Evolutionary conservation across 441 rosid genomes (phyloP), one percentile per base, ranked within the genome.

Genomic region (Aleurites moluccanus): DNA sequence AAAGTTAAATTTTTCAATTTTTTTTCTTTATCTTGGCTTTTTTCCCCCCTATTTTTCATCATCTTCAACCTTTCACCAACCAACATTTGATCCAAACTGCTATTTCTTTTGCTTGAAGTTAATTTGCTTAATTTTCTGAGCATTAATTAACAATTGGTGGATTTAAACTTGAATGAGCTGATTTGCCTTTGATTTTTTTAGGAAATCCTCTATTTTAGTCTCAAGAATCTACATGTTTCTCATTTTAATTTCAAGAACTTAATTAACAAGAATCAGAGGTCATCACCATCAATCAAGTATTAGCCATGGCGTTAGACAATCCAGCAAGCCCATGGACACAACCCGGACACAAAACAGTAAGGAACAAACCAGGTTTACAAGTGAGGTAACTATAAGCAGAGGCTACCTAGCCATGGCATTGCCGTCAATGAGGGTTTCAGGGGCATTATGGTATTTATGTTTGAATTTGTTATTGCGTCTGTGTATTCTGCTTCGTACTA

Each of bases 321-420:
- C 99, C 98, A 2, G 97, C 98, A 33, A 94, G 88, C 13, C 99
- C 98, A 81, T 94, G 97, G 10, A 94, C 98, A 65, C 99, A 92
- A 3, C 98, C 99, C 3, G 97, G 99, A 13, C 96, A 98, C 15
- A 98, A 92, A 44, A 94, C 99, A 0, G 99, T 92, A 20, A 94
- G 86, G 44, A 94, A 93, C 21, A 94, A 70, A 0, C 98, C 98
- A 16, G 97, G 94, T 13, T 79, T 81, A 49, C 94, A 96, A 0
- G 96, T 92, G 69, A 94, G 96, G 80, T 89, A 92, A 11, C 99
- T 97, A 80, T 90, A 92, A 15, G 97, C 97, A 7, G 97, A 92
- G 76, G 99, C 98, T 50, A 97, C 97, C 77, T 95, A 95, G 2
- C 99, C 99, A 0, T n/a, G n/a, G 99, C 99, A 55, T 90, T 91